Evolutionary conservation across 2,329 filamentous ascomycete species (phyloP), one percentile per base, ranked within the genome.

Genomic region (Onygenales sp.): DNA sequence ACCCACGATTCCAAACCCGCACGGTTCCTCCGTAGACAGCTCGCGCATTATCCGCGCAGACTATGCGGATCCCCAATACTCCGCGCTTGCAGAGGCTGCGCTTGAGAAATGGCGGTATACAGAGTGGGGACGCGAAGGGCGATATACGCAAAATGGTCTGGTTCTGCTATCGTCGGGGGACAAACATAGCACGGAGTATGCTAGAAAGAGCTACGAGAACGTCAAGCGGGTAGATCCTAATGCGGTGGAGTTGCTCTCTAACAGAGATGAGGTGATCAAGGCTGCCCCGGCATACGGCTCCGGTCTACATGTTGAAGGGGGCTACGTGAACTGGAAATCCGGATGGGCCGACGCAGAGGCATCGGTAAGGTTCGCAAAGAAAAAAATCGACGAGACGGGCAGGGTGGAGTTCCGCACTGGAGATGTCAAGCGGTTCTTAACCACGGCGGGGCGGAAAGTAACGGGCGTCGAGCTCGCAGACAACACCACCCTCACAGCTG

Each of bases 11-110:
- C 81, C 81, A 21, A 77, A 81, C 50, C 76, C 78, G 2, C 77
- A 83, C 62, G 79, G 77, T 52, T 78, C 79, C 9, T 80, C 77
- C 57, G 77, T 83, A 56, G 82, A 85, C 65, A 74, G 74, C 45
- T 82, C 78, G 21, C 80, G 82, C 53, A 84, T 84, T 59, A 75
- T 85, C 49, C 77, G 82, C 36, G 78, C 84, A 39, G 92, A 97
- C 75, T 97, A 97, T 65, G 84, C 87, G 5, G 84, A 92, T 64
- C 73, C 81, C 0, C 80, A 84, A 21, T 97, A 97, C 70, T 81
- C 89, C 5, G 73, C 76, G 13, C 81, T 97, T 45, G 89, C 85
- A 17, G 77, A 81, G 14, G 75, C 81, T 38, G 89, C 90, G 1
- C 86, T 88, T 63, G 69, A 76, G 83, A 87, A 81, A 85, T 61